Percentiles rank a stretch among this genome's conserved stretches.
Conservation (phyloP, 805 yeast genomes). For the Wickerhamomyces bovis region DNA sequence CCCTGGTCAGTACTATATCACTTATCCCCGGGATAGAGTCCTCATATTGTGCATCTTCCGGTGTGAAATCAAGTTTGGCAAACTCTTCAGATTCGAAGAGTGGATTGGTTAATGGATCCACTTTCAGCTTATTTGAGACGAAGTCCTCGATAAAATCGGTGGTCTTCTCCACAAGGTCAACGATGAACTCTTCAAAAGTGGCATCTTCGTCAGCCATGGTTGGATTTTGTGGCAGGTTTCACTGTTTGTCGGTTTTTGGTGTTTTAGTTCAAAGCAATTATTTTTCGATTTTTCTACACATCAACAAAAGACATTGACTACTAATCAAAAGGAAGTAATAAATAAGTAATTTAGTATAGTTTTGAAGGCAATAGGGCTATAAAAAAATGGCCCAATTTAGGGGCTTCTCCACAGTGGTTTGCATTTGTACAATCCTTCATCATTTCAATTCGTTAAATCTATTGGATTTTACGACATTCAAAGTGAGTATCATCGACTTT, state of each 20-base stretch:
- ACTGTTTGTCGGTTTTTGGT: background rate
- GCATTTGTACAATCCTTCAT: background rate
- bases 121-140: background rate
- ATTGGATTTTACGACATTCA: slow-evolving; percentile 39
- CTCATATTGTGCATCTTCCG: background rate
- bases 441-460: too few relatives aligned
- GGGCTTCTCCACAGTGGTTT: too few relatives aligned
- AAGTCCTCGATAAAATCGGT: background rate
- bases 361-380: too few relatives aligned
- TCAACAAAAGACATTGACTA: too few relatives aligned
- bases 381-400: too few relatives aligned
- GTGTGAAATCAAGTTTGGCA: background rate
- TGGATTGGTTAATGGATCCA: background rate
- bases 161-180: slow-evolving; percentile 1
- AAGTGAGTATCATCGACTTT: slow-evolving; percentile 44
- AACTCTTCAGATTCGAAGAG: background rate
- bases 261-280: too few relatives aligned
- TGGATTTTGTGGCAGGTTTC: background rate
- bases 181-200: slow-evolving; percentile 1
- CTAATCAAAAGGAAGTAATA: too few relatives aligned
- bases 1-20: slow-evolving; percentile 9
- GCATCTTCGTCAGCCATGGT: background rate
- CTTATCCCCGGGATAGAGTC: background rate
- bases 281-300: too few relatives aligned
- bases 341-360: background rate